phyloP scores from a whole-genome alignment of 306 rosid species.

The Cajanus cajan region DNA sequence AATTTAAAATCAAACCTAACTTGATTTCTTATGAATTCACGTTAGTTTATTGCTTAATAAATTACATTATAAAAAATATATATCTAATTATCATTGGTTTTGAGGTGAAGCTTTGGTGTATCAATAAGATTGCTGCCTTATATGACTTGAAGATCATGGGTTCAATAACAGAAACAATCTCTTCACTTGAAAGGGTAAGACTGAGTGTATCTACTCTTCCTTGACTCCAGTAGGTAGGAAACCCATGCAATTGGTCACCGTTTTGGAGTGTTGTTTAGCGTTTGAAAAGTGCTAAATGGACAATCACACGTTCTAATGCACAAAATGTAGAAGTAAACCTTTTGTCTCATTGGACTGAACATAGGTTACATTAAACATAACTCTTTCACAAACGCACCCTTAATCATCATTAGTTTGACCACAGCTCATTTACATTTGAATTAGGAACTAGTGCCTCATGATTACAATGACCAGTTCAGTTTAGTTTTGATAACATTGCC shows the following conservation, averaged over 20 bases:
- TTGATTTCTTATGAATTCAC: neutral
- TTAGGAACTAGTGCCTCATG: neutral
- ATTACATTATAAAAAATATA: neutral
- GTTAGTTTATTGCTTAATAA: neutral
- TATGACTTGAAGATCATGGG: neutral
- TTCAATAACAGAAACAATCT: neutral
- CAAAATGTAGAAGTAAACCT: too few species aligned
- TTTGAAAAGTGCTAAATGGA: too few species aligned
- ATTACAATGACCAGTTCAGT: neutral
- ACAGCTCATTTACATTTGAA: neutral
- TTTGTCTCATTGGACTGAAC: too few species aligned
- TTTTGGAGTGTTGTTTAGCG: too few species aligned
- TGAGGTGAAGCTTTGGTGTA: neutral
- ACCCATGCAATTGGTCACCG: too few species aligned
- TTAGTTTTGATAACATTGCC: neutral
- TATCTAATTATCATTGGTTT: neutral
- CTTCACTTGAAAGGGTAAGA: neutral
- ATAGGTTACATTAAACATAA: too few species aligned
- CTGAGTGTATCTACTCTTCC: neutral
- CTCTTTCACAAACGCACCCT: too few species aligned
- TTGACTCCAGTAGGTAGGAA: neutral
- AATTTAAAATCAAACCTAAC: neutral
- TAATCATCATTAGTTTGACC: neutral
- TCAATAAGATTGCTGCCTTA: neutral
- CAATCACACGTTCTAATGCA: too few species aligned